Evolutionary conservation across 2,329 filamentous ascomycete species (phyloP).

Genomic region (Pseudogymnoascus sp.): DNA sequence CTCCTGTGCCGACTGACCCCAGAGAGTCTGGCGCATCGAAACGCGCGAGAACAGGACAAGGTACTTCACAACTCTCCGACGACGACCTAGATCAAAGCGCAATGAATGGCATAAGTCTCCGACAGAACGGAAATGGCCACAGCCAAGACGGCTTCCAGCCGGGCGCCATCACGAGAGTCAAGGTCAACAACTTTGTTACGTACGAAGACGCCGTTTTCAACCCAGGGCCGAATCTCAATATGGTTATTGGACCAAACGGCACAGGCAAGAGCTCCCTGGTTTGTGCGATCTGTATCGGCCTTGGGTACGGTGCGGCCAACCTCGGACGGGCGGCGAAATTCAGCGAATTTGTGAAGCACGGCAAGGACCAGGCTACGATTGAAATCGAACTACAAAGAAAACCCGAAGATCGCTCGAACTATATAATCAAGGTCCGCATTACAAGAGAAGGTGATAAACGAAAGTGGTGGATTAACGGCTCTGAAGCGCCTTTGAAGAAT

Average conservation of each 20-base stretch:
- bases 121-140: background rate
- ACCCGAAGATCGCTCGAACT: slow-evolving; percentile 53
- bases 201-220: slow-evolving; percentile 88
- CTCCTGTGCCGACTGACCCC: background rate
- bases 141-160: slow-evolving; percentile 34
- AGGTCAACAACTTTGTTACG: slow-evolving; percentile 83
- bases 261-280: slow-evolving; percentile 97
- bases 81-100: background rate
- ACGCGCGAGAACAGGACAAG: background rate
- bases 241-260: slow-evolving; percentile 98
- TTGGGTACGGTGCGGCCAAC: slow-evolving; percentile 75
- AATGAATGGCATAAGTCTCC: background rate
- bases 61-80: background rate
- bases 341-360: slow-evolving; percentile 90
- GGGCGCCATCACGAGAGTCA: slow-evolving; percentile 82
- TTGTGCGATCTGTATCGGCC: slow-evolving; percentile 87
- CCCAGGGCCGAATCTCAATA: slow-evolving; percentile 87
- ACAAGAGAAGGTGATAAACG: slow-evolving; percentile 73
- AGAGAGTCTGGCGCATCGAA: background rate
- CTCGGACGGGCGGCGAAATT: slow-evolving; percentile 78
- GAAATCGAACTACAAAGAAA: slow-evolving; percentile 80
- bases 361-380: slow-evolving; percentile 64
- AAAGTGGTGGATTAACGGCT: slow-evolving; percentile 69
- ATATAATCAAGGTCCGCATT: slow-evolving; percentile 67
- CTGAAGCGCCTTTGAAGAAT: slow-evolving; percentile 49